Base-by-base conservation (phyloP, 176 grass and related monocot species). In the Phoenix roebelenii region DNA sequence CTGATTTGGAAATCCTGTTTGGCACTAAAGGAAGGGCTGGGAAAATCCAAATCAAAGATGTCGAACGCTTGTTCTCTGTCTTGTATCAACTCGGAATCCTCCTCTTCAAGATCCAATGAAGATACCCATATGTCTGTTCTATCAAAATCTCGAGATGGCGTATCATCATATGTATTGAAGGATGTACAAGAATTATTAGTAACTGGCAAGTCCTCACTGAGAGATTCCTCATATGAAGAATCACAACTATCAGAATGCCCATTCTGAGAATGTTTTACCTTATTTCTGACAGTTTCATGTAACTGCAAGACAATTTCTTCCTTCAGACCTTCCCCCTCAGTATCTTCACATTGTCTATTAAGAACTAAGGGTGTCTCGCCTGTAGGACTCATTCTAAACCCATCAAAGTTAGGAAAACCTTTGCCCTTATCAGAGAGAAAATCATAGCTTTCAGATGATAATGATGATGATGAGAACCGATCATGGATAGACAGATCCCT, bases 121-220 rank as follows among this genome's bases (percentile, higher is more conserved):
- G 84, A 60, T 15, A 82, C 66, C 84, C 84, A 82, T 5, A 82
- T 87, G 48, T 82, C 67, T n/a, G 75, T 68, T 75, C 58, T 59
- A 32, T 82, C 83, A 74, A 71, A 23, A 54, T 87, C 52, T 39
- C 69, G 26, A 16, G 70, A 64, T 10, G 16, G 69, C 19, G 35
- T 71, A 74, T 72, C 74, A 29, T 63, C 60, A 24, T 68, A 29
- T 54, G 22, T 15, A 19, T 24, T 67, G 25, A 57, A 59, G 60
- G 74, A 70, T 16, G 48, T 52, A 61, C 59, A 57, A 52, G 70
- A 71, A 63, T n/a, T 68, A 51, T 53, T 81, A 26, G 39, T 58
- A 23, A 54, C 35, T 63, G 66, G 78, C 64, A 66, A 54, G n/a
- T 22, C 61, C 23, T 78, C 70, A 16, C 65, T 50, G 26, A 26